Base-by-base conservation (phyloP, 148 eudicot genomes). In the Rhododendron ferrugineum region DNA sequence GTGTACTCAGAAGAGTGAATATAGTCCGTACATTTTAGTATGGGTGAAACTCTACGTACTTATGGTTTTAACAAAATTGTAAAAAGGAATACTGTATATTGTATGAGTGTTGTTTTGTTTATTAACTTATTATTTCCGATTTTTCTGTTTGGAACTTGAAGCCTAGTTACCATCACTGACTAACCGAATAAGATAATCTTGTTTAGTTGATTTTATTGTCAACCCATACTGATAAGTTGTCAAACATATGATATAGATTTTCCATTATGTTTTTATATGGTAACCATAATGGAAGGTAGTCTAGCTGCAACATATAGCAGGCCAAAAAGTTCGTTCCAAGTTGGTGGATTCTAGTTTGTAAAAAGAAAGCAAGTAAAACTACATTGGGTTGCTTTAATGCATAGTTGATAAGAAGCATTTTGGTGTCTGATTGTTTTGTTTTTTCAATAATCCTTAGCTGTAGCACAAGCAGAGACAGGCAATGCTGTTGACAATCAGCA, bases 401-500 rank as follows among this genome's bases (percentile, higher is more conserved):
- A 6, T 44, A 40, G 47, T 84, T 15, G 40, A 15, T 44, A 30
- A 72, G 73, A 32, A n/a, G 75, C 42, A 11, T 84, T 79, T 37
- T 82, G 11, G 64, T 82, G 28, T 42, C 56, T 85, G 23, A 66
- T 84, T 84, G 44, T 49, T 85, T 84, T 13, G 22, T 52, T 73
- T 49, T 75, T 79, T 75, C 85, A 56, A 54, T 18, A 82, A 44
- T 66, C 79, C 32, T 85, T 84, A 89, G 91, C 87, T 81, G 94
- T 86, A 44, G 88, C 94, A 40, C 91, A 88, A 90, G 89, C 89
- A 0, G 94, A 91, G 80, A 85, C 89, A 44, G 89, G 90, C 42
- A 89, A 82, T 85, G 80, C 89, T 36, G 85, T 70, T 52, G 98
- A 94, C 85, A 91, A 86, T 79, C 99, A 93, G 88, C 89, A 92